Evolutionary conservation across 371 early-diverging fungal species (phyloP), one percentile per base, ranked within the genome.

Genomic region (Gilbertella persicaria): DNA sequence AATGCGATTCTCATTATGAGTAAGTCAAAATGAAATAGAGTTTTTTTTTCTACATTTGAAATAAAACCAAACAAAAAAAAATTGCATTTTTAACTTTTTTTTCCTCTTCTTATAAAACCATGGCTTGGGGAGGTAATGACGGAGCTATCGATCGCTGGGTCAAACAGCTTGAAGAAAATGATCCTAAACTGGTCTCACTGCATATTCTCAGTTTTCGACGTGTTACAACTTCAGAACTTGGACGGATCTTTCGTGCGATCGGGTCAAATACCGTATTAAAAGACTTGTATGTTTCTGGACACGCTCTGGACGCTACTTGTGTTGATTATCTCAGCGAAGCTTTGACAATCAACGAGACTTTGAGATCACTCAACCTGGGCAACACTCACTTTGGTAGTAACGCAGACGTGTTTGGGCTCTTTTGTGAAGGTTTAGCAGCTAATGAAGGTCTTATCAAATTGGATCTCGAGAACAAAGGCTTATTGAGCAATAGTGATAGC

Each of bases 81-180:
- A n/a, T 21, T 26, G 4, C n/a, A n/a, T n/a, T n/a, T n/a, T n/a
- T n/a, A n/a, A n/a, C n/a, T n/a, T n/a, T n/a, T 45, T 28, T 45
- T 46, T 46, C 10, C 24, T 46, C 35, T 10, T 10, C 4, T 26
- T 30, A 47, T n/a, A 21, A 38, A 21, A 65, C 33, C 20, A 84
- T 84, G 84, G 82, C 71, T 41, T 84, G 84, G 84, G 84, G 82
- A 24, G 79, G 80, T 28, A 79, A 78, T 52, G 72, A 79, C 51
- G 74, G 73, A 57, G 75, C 72, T 28, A 76, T 80, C 29, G 73
- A 82, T 21, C 56, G 66, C 39, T 84, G 84, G 84, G 67, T 77
- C 35, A 78, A 80, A 43, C 81, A 82, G 24, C 73, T 84, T 2
- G 49, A 58, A 37, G 72, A 70, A 2, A 80, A 84, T 36, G 84